phyloP scores from a whole-genome alignment of 1,284 basidiomycete species.

The Naganishia sp. region DNA sequence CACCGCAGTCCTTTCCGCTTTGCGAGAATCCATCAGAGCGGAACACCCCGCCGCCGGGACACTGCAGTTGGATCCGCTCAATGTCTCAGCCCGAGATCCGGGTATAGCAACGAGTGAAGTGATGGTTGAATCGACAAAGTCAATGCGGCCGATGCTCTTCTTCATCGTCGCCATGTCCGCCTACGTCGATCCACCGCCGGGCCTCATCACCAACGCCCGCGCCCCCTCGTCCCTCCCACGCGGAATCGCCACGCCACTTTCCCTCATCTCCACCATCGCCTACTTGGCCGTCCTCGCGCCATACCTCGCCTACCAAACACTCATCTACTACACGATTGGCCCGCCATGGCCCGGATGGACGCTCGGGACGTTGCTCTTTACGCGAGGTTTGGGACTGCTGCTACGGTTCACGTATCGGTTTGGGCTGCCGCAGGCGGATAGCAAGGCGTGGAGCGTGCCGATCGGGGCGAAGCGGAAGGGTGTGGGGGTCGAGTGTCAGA shows the following conservation, averaged over 20 bases:
- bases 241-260: conserved; percentile 7
- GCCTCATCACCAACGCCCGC: conserved; percentile 6
- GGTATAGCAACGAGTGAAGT: no score
- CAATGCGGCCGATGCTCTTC: no score
- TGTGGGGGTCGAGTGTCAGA: conserved; percentile 5
- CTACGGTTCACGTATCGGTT: conserved; percentile 18
- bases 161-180: not conserved
- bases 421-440: conserved; percentile 11
- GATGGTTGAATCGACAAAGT: no score
- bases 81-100: no score
- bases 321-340: conserved; percentile 2
- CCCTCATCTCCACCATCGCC: conserved; percentile 7
- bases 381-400: conserved; percentile 13
- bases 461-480: conserved; percentile 21
- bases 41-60: no score
- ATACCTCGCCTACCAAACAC: conserved; percentile 20
- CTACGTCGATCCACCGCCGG: not conserved
- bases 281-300: conserved; percentile 15
- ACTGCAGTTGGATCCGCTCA: no score
- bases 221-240: conserved; percentile 23
- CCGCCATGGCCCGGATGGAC: conserved; percentile 25
- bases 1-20: no score
- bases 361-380: conserved; percentile 19
- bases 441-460: conserved; percentile 8
- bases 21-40: no score